These are phyloP conservation scores for Drosera spatulata DNA, from an alignment of 179 eudicot genomes.

Conservation along the genomic window DNA sequence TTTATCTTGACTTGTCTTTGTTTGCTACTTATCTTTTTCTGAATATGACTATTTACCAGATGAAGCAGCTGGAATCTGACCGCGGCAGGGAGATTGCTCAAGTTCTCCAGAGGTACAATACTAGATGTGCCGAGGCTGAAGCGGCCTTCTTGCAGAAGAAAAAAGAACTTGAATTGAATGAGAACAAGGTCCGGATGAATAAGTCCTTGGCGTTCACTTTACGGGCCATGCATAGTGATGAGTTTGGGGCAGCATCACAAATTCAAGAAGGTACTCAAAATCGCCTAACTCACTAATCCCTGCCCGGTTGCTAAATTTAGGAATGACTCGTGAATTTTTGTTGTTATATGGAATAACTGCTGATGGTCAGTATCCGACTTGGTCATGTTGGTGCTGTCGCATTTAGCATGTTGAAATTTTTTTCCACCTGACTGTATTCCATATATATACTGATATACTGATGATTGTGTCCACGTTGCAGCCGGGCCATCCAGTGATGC, in stretches of 20 bases:
- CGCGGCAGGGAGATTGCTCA: slow-evolving; percentile 65
- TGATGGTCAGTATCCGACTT: background rate
- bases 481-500: slow-evolving; percentile 21
- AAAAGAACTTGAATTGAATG: slow-evolving; percentile 38
- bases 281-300: background rate
- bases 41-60: slow-evolving; percentile 32
- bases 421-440: background rate
- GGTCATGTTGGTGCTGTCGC: too few species aligned
- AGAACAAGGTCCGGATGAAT: slow-evolving; percentile 44
- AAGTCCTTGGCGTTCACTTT: slow-evolving; percentile 60
- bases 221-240: slow-evolving; percentile 36
- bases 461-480: slow-evolving; percentile 11
- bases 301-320: background rate
- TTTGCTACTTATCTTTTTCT: slow-evolving; percentile 6
- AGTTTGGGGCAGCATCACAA: slow-evolving; percentile 25
- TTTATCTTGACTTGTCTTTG: background rate
- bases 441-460: background rate
- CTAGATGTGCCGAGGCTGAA: slow-evolving; percentile 42
- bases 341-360: background rate
- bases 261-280: slow-evolving; percentile 32
- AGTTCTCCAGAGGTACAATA: slow-evolving; percentile 42
- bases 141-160: slow-evolving; percentile 33
- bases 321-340: background rate
- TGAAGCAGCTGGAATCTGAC: slow-evolving; percentile 36
- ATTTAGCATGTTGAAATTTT: background rate